Evolutionary conservation across 139 green algal species (phyloP).

Genomic region (Chlorella sp.): DNA sequence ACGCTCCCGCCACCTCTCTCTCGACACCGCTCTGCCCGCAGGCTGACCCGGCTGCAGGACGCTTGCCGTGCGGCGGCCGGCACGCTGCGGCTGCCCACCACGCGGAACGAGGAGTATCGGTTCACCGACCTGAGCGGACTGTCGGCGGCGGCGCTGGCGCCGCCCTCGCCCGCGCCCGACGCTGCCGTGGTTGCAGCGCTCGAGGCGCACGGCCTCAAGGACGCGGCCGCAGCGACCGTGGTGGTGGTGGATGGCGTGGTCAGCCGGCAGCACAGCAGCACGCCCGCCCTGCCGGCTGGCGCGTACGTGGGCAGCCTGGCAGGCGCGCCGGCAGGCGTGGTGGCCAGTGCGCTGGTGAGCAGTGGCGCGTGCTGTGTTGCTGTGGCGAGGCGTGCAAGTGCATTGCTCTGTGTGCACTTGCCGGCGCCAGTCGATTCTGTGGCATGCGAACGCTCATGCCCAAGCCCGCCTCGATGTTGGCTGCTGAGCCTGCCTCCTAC

Average conservation of each 20-base stretch:
- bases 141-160: constrained; percentile 31
- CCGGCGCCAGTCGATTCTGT: too few species aligned
- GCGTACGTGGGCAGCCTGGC: constrained; percentile 64
- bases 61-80: constrained; percentile 45
- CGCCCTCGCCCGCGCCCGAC: background rate
- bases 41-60: constrained; percentile 38
- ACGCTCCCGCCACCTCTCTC: background rate
- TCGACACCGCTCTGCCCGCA: background rate
- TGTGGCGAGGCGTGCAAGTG: constrained; percentile 30
- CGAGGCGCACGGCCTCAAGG: constrained; percentile 15
- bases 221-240: constrained; percentile 23
- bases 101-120: constrained; percentile 80
- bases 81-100: constrained; percentile 77
- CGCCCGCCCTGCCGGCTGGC: constrained; percentile 47
- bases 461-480: too few species aligned
- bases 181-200: constrained; percentile 9
- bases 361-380: constrained; percentile 32
- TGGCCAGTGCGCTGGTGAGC: constrained; percentile 22
- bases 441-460: too few species aligned
- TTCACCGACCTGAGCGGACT: constrained; percentile 82
- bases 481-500: too few species aligned
- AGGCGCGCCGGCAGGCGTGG: constrained; percentile 53
- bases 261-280: constrained; percentile 37
- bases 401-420: too few species aligned
- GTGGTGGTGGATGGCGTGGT: constrained; percentile 76